phyloP scores from a whole-genome alignment of 306 rosid genomes.

The Prunus dulcis region DNA sequence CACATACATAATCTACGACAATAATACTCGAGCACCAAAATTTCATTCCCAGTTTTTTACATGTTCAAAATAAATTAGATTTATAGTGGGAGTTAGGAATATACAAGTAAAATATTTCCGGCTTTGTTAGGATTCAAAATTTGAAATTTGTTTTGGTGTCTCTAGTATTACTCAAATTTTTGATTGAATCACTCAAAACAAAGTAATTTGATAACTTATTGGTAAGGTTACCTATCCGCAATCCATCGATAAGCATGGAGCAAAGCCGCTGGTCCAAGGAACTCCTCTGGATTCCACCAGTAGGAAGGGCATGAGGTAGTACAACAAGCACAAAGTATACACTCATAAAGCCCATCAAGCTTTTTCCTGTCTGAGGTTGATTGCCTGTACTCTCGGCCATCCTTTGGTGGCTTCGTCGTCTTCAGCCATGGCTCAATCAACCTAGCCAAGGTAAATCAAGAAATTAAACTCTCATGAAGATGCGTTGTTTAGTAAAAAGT shows the following conservation, averaged over 20 bases:
- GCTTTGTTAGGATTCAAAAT: not conserved
- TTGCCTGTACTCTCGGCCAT: conserved; percentile 32
- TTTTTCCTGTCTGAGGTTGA: conserved; percentile 32
- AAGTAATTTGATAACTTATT: not conserved
- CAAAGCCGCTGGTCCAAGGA: conserved; percentile 37
- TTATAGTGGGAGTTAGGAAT: not conserved
- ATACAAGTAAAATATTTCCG: not conserved
- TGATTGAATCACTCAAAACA: too few species aligned
- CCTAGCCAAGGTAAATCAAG: conserved; percentile 3
- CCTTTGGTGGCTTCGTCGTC: conserved; percentile 22
- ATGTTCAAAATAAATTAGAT: not conserved
- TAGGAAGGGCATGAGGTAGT: conserved; percentile 43
- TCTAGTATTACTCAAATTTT: too few species aligned
- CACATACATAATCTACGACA: not conserved
- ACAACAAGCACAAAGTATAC: conserved; percentile 47
- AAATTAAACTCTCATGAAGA: not conserved
- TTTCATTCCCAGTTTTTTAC: not conserved
- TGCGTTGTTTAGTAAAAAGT: not conserved
- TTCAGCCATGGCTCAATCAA: conserved; percentile 47
- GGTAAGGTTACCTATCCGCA: conserved; percentile 17
- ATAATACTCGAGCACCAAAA: not conserved
- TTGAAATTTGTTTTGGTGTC: not conserved
- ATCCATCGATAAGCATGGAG: conserved; percentile 41
- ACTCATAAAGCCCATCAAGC: conserved; percentile 40
- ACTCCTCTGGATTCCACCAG: conserved; percentile 52